Base-by-base conservation (phyloP, 495 filamentous ascomycete species). In the Xylaria acuta region DNA sequence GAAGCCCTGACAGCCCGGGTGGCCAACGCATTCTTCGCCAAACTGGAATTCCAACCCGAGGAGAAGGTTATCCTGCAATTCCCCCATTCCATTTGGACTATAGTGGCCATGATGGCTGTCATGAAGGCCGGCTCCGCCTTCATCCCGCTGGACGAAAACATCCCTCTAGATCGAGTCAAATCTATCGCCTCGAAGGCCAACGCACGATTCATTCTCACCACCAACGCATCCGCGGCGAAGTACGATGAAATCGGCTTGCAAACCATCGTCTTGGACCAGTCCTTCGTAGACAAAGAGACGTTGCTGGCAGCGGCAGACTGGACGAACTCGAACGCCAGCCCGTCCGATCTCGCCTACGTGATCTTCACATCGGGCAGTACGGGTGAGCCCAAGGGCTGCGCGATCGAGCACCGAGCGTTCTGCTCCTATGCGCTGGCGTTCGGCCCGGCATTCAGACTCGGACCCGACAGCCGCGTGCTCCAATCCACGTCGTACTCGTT, bases 401-500 rank as follows among this genome's bases (percentile, higher is more conserved):
- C 84, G 62, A 78, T 81, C 16, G 72, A 80, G 18, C 81, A 82
- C 6, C 66, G 72, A 64, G 74, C 79, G 22, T 62, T 81, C 7
- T 72, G 69, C 36, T 76, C 78, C 18, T 43, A 56, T 73, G 80
- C 82, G 1, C 75, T 79, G 22, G 80, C 75, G 1, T 84, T 84
- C 70, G 80, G 78, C 16, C 73, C 73, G 7, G 75, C 75, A 3
- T 66, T 86, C 22, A 67, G 75, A 34, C 76, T 86, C 63, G 66
- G 79, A 45, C 62, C 79, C 0, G 59, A 73, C 0, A 82, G 83
- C 22, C 70, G 82, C 5, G 78, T 82, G 3, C 73, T 89, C 22
- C 87, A 89, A 56, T 89, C 85, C 62, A 84, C 86, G 8, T 84
- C 84, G 45, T 86, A 53, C 47, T 85, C 86, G 0, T 89, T 88